Base-by-base conservation (phyloP, 73 alveolate genomes). In the Uronychia binucleata region DNA sequence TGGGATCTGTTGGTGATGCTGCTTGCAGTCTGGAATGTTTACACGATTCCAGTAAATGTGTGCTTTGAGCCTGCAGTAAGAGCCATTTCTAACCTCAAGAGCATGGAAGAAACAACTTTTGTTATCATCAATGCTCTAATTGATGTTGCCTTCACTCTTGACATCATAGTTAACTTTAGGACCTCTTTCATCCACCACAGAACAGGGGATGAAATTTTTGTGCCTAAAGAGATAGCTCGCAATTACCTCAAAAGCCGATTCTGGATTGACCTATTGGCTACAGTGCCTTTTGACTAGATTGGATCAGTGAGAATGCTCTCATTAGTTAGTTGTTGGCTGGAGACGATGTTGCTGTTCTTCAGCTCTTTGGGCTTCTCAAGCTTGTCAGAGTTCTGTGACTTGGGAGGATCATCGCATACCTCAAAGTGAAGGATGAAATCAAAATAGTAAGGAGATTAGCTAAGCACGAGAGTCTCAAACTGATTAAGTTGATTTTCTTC, bases 181-280 rank as follows among this genome's bases (percentile, higher is more conserved):
- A 83, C 91, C 28, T 33, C 94, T 35, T 59, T 28, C 26, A 30
- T 88, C 27, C 28, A 86, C 28, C n/a, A 60, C n/a, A 1, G 32
- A 26, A 75, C 90, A 31, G 94, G 94, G n/a, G 94, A 88, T 31
- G 94, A 88, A 60, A 33, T 83, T 34, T 57, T 67, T n/a, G 84
- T 83, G 29, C 94, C 94, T 30, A 57, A 31, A 0, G 57, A 89
- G 28, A 34, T 88, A 1, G 90, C 90, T 31, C 29, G 30, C 30
- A 0, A 77, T 28, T 89, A 89, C 46, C 32, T 75, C 34, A 78
- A 88, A 25, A 0, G 30, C 29, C 28, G 88, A 32, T 83, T 88
- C 27, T 59, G 82, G 85, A 28, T 83, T 8, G 94, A 88, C 79
- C 29, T 88, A 29, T 57, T 88, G 0, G 31, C 87, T 34, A 59